Percentiles rank a stretch among this genome's conserved stretches.
Conservation (phyloP, 805 yeast genomes). For the Clavispora santaluciae region DNA sequence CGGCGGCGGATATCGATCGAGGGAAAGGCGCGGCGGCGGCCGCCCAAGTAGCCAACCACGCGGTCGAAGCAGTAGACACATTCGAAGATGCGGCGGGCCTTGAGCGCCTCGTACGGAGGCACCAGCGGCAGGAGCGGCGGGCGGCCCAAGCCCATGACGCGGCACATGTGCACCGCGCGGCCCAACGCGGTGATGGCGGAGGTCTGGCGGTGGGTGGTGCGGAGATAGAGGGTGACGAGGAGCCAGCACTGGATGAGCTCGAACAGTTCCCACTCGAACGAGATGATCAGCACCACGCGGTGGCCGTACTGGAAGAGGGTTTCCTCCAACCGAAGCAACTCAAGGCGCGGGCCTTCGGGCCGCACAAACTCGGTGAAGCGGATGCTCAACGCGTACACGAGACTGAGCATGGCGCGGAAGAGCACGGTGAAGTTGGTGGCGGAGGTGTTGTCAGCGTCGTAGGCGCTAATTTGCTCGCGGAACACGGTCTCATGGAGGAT, state of each 20-base stretch:
- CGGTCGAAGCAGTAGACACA: constrained; percentile 51
- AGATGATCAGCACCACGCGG: constrained; percentile 32
- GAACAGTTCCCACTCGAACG: constrained; percentile 49
- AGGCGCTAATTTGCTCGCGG: constrained; percentile 39
- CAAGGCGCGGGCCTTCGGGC: constrained; percentile 16
- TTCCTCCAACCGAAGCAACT: constrained; percentile 34
- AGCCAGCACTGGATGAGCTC: constrained; percentile 50
- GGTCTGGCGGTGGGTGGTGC: constrained; percentile 42
- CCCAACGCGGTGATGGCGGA: constrained; percentile 40
- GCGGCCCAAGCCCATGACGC: constrained; percentile 41
- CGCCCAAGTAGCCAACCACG: constrained; percentile 48
- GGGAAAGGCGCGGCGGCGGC: constrained; percentile 35
- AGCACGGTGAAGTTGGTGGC: constrained; percentile 38
- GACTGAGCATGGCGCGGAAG: constrained; percentile 47
- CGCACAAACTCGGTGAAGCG: constrained; percentile 44
- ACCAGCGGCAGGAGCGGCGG: constrained; percentile 18
- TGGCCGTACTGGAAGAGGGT: constrained; percentile 37
- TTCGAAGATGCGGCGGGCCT: constrained; percentile 53
- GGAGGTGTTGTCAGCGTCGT: constrained; percentile 8
- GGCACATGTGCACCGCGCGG: constrained; percentile 38
- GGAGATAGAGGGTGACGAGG: constrained; percentile 38
- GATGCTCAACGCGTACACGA: constrained; percentile 47
- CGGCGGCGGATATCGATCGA: constrained; percentile 33
- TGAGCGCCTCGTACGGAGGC: constrained; percentile 38
- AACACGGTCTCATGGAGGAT: constrained; percentile 52